phyloP scores from a whole-genome alignment of 768 basidiomycete species.

The Gautieria morchelliformis region DNA sequence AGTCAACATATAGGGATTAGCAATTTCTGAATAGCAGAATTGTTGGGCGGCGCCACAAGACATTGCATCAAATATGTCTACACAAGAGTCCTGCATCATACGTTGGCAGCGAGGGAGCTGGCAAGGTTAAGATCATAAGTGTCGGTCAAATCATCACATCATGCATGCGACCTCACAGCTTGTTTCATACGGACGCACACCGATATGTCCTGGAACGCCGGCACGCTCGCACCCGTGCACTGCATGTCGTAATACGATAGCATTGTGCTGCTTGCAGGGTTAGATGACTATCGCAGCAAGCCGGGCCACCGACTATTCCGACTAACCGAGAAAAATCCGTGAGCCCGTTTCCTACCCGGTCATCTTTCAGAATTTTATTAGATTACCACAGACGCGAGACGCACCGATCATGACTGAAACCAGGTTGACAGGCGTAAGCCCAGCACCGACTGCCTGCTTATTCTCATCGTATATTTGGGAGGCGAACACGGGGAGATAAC shows the following conservation, averaged over 20 bases:
- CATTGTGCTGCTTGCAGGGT: slow-evolving; percentile 19
- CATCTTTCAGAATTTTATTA: no score
- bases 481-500: slow-evolving; percentile 67
- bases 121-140: background rate
- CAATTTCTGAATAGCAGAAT: slow-evolving; percentile 55
- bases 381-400: no score
- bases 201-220: slow-evolving; percentile 28
- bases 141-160: no score
- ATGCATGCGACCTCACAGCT: slow-evolving; percentile 26
- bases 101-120: background rate
- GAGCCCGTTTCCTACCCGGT: slow-evolving; percentile 40
- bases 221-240: slow-evolving; percentile 39
- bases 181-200: slow-evolving; percentile 53
- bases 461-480: slow-evolving; percentile 72
- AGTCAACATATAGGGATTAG: slow-evolving; percentile 3
- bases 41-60: slow-evolving; percentile 53
- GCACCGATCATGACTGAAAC: slow-evolving; percentile 36
- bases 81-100: slow-evolving; percentile 32
- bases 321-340: slow-evolving; percentile 43
- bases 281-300: background rate
- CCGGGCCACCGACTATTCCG: background rate
- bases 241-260: slow-evolving; percentile 36
- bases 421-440: slow-evolving; percentile 40
- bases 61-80: slow-evolving; percentile 56
- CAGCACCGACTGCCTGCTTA: slow-evolving; percentile 28